Base-by-base conservation (phyloP, 1,139 yeast genomes). In the Pneumocystis oryctolagi region DNA sequence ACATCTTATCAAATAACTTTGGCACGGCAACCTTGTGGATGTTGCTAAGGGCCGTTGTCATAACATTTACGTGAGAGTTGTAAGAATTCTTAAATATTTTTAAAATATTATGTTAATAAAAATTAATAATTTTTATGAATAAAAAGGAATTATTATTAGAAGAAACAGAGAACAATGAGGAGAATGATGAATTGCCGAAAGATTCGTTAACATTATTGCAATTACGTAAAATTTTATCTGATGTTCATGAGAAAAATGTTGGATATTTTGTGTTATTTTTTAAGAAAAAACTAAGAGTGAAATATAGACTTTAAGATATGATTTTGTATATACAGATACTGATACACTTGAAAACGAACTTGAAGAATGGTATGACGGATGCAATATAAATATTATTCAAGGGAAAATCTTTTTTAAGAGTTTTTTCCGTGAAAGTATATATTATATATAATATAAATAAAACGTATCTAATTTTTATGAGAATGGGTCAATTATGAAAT, bases 321-420 rank as follows among this genome's bases (percentile, higher is more conserved):
- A 66, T 39, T 73, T 71, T 61, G 62, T 64, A 59, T 73, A 72
- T 62, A 32, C 61, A 1, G 73, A 72, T 30, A 64, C 67, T 1
- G 73, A 71, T 18, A 60, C 65, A 6, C 62, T 67, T 34, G 64
- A 61, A 20, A 60, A 64, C 1, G 76, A 74, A 62, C 60, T 74
- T 37, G 72, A 73, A 60, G 77, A 74, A 57, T 74, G 77, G 76
- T 74, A 73, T 64, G 70, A 69, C 20, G 70, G 70, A 62, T 67
- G 66, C 32, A 72, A 73, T 42, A 66, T 66, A 60, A 68, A 69
- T 39, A 66, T 69, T 3, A 65, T 78, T 25, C 73, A 73, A 8
- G 65, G 66, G 12, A 64, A 64, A 18, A 62, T 25, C 3, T 6
- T 47, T 12, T 47, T 47, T 47, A 62, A 60, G 40, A 62, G 5